Evolutionary conservation across 2,329 filamentous ascomycete species (phyloP), one percentile per base, ranked within the genome.

Genomic region (Coniochaeta sp.): DNA sequence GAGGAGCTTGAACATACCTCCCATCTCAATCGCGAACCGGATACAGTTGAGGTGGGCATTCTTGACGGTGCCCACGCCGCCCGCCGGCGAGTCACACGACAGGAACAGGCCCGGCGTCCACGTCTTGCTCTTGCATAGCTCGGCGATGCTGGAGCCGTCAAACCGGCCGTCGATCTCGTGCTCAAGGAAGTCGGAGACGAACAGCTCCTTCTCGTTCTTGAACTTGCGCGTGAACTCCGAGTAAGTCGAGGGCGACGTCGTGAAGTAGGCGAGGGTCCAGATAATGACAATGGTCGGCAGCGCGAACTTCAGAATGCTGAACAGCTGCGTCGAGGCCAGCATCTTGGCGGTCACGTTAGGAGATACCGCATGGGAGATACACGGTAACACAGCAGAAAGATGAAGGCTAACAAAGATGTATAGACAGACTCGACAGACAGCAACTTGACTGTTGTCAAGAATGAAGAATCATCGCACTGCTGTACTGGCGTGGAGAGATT

Each of bases 1-100:
- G 6, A 47, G n/a, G 42, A 4, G 55, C 10, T 57, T 24, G 13
- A 24, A 67, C 58, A 58, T 55, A 66, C 74, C 73, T 51, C 74
- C 74, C 38, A 72, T 70, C 62, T 75, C 71, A 28, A 76, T 74
- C 13, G 71, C 72, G 49, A 72, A 67, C 40, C 72, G 67, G 20
- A 77, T 59, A 58, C 74, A 76, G 52, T 68, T 69, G 49, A 76
- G 59, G 31, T 72, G 62, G n/a, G 67, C 69, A 55, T 73, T 73
- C 53, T 72, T 69, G 16, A 75, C 68, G 49, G 69, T 65, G 6
- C 65, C 71, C n/a, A 77, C 58, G 4, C 71, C 72, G 3, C 72
- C 75, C 2, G 68, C 62, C 6, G 67, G 63, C n/a, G 69, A 63
- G 16, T 70, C 68, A 52, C 75, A 74, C 18, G 67, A 66, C 58